phyloP scores from a whole-genome alignment of 129 eudicot species.

The Gnaphalium uliginosum region DNA sequence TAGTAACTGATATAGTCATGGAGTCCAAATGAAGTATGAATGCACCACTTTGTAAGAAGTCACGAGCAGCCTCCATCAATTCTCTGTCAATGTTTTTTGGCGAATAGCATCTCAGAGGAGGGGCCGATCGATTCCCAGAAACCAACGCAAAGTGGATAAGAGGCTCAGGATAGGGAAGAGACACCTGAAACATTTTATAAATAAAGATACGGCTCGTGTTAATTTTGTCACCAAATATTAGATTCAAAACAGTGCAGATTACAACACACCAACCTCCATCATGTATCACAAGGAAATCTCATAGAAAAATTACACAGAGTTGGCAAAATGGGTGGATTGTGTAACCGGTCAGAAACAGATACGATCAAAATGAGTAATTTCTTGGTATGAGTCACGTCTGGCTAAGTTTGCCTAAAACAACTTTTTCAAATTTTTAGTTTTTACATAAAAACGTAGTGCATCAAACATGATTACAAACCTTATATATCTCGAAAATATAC shows the following conservation, averaged over 20 bases:
- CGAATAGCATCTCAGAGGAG: constrained; percentile 75
- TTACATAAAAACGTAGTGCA: too few species aligned
- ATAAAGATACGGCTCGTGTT: background rate
- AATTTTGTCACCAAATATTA: background rate
- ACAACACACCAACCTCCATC: background rate
- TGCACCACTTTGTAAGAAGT: constrained; percentile 52
- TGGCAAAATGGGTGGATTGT: too few species aligned
- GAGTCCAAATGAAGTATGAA: constrained; percentile 47
- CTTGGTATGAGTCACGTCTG: too few species aligned
- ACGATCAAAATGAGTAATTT: too few species aligned
- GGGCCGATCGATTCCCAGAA: constrained; percentile 63
- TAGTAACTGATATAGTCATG: constrained; percentile 49
- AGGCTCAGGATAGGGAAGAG: constrained; percentile 66
- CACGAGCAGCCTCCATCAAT: constrained; percentile 54
- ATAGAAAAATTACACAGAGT: background rate
- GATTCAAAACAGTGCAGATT: background rate
- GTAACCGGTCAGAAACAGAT: too few species aligned
- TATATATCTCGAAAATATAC: too few species aligned
- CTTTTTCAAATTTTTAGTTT: too few species aligned
- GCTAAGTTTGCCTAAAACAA: too few species aligned
- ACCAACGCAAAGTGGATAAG: constrained; percentile 68
- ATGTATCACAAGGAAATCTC: background rate
- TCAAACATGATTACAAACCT: too few species aligned
- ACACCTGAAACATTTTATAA: constrained; percentile 41
- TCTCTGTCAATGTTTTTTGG: constrained; percentile 60